Evolutionary conservation across 768 basidiomycete species (phyloP).

Genomic region (Suillus ampliporus): DNA sequence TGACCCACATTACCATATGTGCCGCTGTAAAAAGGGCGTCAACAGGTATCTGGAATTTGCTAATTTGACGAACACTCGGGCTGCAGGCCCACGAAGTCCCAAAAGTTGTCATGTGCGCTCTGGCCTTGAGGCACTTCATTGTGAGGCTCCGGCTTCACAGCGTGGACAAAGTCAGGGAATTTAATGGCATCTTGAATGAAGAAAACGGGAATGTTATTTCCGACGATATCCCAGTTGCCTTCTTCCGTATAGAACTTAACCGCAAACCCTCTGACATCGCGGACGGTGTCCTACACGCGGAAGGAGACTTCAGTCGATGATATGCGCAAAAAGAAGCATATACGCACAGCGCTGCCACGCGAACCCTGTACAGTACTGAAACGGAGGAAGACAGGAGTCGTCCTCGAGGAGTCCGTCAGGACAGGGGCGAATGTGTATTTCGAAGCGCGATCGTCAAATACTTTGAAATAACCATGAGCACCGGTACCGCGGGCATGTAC

Average conservation of each 20-base stretch:
- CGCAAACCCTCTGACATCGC: constrained; percentile 90
- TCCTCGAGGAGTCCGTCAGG: constrained; percentile 72
- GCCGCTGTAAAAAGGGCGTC: constrained; percentile 46
- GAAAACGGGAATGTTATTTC: constrained; percentile 85
- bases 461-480: constrained; percentile 85
- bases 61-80: constrained; percentile 55
- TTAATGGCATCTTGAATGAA: constrained; percentile 84
- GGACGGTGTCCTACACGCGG: constrained; percentile 63
- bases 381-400: constrained; percentile 80
- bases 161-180: constrained; percentile 86
- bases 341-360: constrained; percentile 77
- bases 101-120: constrained; percentile 82
- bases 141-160: constrained; percentile 85
- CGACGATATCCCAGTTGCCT: constrained; percentile 89
- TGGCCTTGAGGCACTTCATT: constrained; percentile 79
- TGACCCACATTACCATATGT: constrained; percentile 83
- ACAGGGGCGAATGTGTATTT: constrained; percentile 75
- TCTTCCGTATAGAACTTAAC: constrained; percentile 83
- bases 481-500: constrained; percentile 75
- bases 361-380: constrained; percentile 89
- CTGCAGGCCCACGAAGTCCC: constrained; percentile 80
- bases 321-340: neutral
- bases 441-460: constrained; percentile 67
- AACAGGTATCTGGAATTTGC: neutral
- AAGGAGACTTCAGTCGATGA: constrained; percentile 4